phyloP scores from a whole-genome alignment of 129 eudicot species.

The Arctium minus region DNA sequence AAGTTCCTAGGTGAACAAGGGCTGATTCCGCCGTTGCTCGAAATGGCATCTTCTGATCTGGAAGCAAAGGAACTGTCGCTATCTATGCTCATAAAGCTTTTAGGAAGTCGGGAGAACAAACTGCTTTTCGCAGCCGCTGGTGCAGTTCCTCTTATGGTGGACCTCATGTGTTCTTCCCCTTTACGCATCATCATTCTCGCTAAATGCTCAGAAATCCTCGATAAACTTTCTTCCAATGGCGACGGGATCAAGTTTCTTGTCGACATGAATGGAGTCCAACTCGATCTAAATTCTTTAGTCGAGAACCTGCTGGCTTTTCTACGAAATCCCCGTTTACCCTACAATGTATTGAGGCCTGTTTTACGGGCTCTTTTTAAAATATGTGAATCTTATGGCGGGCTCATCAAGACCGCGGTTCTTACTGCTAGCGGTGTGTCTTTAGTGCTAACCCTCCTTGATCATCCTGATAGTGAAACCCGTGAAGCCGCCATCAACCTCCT shows the following conservation, averaged over 20 bases:
- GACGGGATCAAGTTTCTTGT: slow-evolving; percentile 59
- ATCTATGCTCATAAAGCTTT: slow-evolving; percentile 43
- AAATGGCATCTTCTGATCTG: slow-evolving; percentile 53
- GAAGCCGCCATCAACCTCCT: slow-evolving; percentile 62
- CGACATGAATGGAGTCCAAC: slow-evolving; percentile 28
- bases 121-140: slow-evolving; percentile 38
- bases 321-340: slow-evolving; percentile 34
- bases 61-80: slow-evolving; percentile 60
- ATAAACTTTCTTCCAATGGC: slow-evolving; percentile 50
- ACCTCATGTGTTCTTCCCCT: slow-evolving; percentile 37
- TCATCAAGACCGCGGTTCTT: slow-evolving; percentile 58
- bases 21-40: slow-evolving; percentile 47
- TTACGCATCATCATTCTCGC: slow-evolving; percentile 27
- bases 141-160: slow-evolving; percentile 41
- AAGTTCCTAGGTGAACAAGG: slow-evolving; percentile 49
- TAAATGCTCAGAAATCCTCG: slow-evolving; percentile 52
- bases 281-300: slow-evolving; percentile 35
- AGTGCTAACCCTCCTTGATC: slow-evolving; percentile 52
- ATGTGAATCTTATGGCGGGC: slow-evolving; percentile 44
- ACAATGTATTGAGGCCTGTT: slow-evolving; percentile 39
- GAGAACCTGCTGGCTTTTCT: slow-evolving; percentile 35
- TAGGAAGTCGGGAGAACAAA: slow-evolving; percentile 39
- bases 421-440: slow-evolving; percentile 52
- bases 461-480: slow-evolving; percentile 48
- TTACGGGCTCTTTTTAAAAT: slow-evolving; percentile 49